Evolutionary conservation across 2,329 filamentous ascomycete genomes (phyloP), one percentile per base, ranked within the genome.

Genomic region (Ploettnerulaceae sp.): DNA sequence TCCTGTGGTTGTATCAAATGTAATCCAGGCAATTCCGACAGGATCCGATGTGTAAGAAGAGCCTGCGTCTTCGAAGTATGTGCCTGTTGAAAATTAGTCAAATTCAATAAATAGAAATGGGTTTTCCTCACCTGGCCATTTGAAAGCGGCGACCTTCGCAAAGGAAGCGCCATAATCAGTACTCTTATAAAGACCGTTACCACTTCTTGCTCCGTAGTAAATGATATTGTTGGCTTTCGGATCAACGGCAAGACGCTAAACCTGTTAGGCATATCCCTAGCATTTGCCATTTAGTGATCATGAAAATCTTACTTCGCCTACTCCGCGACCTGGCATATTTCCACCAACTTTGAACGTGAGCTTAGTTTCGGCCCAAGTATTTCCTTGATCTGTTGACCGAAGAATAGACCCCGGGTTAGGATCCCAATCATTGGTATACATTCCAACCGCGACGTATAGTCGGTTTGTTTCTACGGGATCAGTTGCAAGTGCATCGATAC

Each of bases 391-490:
- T 3, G 69, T 72, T 7, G 74, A 78, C 21, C 71, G 69, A 24
- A 77, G 69, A 28, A 81, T 77, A 6, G 73, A 67, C 6, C 76
- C 76, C 4, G 71, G 68, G 45, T 73, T 75, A 1, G 76, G 75
- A 47, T 81, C 77, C 75, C 75, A 80, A 51, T 65, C 65, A 57
- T 74, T 80, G n/a, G 76, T 81, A 59, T 81, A 81, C 67, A 76
- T 70, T 46, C 77, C 76, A 1, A 73, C 69, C 0, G 76, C 75
- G 1, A 75, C 67, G 52, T 76, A 79, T 1, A 81, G 66, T 41
- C 72, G 71, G 47, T 71, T 64, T 3, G 73, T 61, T 40, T 80
- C 68, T 20, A 73, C 66, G 1, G 76, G 72, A 48, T 81, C 77
- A 0, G 78, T 65, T 1, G 76, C 77, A 7, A 81, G 49, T 1